Conservation (phyloP, 345 rosid species). For the Salix suchowensis region DNA sequence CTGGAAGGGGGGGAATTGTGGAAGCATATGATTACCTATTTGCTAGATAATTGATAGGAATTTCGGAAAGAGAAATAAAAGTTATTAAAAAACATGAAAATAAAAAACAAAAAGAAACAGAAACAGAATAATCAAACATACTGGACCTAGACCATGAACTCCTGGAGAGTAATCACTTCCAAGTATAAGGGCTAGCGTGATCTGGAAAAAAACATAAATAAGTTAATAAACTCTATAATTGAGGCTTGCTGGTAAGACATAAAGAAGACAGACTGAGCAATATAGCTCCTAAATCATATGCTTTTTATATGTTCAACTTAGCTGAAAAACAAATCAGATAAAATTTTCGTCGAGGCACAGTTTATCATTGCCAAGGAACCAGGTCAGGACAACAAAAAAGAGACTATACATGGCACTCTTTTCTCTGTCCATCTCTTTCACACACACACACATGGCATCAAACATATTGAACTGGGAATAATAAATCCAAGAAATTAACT, state of each 20-base stretch:
- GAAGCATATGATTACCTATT: constrained; percentile 3
- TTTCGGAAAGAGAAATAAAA: neutral
- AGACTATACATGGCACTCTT: neutral
- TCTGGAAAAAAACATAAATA: constrained; percentile 35
- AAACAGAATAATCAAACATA: constrained; percentile 30
- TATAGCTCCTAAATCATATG: neutral
- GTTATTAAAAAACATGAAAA: neutral
- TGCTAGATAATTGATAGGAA: neutral
- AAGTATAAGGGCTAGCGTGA: constrained; percentile 76
- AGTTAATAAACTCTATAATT: neutral
- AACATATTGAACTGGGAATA: neutral
- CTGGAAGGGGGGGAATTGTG: constrained; percentile 32
- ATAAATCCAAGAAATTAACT: neutral
- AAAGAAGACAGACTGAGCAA: too few relatives aligned
- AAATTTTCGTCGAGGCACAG: neutral
- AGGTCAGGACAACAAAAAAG: neutral
- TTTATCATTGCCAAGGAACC: neutral
- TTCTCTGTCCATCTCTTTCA: neutral
- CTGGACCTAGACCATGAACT: constrained; percentile 79
- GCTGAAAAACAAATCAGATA: neutral
- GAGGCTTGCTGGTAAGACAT: too few relatives aligned
- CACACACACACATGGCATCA: neutral
- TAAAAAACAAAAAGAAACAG: constrained; percentile 14
- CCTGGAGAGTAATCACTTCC: constrained; percentile 89
- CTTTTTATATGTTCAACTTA: neutral